Percentiles rank a stretch among this genome's conserved stretches.
phyloP scores from a whole-genome alignment of 2,329 filamentous ascomycete genomes.

The Calonectria montana region DNA sequence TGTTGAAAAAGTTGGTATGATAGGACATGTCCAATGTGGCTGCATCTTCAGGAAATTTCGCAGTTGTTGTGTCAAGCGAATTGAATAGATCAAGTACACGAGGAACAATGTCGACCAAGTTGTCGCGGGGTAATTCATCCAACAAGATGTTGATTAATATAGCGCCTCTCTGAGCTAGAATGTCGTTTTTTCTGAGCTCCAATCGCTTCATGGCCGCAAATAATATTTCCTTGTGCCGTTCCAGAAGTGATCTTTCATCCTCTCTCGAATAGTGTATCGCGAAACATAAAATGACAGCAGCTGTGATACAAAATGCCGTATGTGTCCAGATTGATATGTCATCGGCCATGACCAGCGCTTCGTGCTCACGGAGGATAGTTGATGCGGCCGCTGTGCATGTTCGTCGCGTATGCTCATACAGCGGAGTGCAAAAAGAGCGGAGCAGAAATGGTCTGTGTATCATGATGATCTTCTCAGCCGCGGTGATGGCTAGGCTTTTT shows the following conservation, averaged over 20 bases:
- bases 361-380: conserved; percentile 7
- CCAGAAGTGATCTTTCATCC: not conserved
- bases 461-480: conserved; percentile 19
- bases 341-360: not conserved
- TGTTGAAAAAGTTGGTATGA: not conserved
- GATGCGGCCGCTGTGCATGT: conserved; percentile 6
- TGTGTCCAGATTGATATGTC: conserved; percentile 7
- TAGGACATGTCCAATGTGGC: not conserved
- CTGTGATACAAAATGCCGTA: conserved; percentile 7
- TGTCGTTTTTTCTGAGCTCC: not conserved
- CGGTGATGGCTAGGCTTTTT: conserved; percentile 1
- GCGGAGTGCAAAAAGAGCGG: not conserved
- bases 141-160: not conserved
- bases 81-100: not conserved
- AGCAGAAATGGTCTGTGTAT: conserved; percentile 12
- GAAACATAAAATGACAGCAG: conserved; percentile 1
- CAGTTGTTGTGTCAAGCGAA: not conserved
- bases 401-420: not conserved
- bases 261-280: not conserved
- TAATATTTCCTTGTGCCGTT: not conserved
- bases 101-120: not conserved
- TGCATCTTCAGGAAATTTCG: not conserved
- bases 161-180: not conserved
- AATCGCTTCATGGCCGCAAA: not conserved
- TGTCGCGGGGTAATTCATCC: not conserved